Evolutionary conservation across 2,329 filamentous ascomycete species (phyloP).

Genomic region (Ceratocystis ficicola): DNA sequence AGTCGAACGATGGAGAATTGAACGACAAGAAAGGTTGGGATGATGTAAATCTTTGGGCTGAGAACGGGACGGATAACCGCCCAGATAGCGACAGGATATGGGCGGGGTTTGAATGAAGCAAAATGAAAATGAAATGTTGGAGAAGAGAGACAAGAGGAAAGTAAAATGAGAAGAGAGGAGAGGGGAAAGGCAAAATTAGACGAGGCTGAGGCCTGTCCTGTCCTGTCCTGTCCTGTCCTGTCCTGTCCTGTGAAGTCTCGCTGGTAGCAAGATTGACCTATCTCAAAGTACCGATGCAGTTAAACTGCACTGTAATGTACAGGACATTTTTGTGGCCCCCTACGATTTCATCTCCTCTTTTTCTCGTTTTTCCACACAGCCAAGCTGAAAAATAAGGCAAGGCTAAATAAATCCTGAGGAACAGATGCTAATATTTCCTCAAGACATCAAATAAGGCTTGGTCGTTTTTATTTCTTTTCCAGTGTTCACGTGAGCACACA

Average conservation of each 20-base stretch:
- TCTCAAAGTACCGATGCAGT: not conserved
- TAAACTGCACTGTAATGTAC: not conserved
- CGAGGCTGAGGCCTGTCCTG: not conserved
- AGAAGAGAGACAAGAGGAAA: not conserved
- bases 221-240: not conserved
- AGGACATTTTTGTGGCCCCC: not conserved
- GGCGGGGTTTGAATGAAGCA: not conserved
- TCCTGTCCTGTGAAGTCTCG: not conserved
- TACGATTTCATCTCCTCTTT: not conserved
- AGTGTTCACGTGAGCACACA: not conserved
- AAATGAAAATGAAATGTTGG: not conserved
- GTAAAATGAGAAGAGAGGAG: constrained; percentile 2
- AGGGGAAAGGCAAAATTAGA: constrained; percentile 4
- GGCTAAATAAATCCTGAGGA: not conserved
- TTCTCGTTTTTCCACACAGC: not conserved
- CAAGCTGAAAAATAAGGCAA: not conserved
- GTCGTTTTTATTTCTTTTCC: not conserved
- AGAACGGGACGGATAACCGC: constrained; percentile 2
- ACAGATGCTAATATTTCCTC: not conserved
- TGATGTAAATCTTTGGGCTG: not conserved
- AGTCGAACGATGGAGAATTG: not conserved
- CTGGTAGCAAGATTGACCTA: not conserved
- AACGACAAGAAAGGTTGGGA: not conserved
- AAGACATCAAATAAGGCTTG: not conserved
- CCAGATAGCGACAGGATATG: not conserved